These are phyloP conservation scores for Pulveroboletus sp. DNA, from an alignment of 768 basidiomycete genomes.

Conservation along the genomic window DNA sequence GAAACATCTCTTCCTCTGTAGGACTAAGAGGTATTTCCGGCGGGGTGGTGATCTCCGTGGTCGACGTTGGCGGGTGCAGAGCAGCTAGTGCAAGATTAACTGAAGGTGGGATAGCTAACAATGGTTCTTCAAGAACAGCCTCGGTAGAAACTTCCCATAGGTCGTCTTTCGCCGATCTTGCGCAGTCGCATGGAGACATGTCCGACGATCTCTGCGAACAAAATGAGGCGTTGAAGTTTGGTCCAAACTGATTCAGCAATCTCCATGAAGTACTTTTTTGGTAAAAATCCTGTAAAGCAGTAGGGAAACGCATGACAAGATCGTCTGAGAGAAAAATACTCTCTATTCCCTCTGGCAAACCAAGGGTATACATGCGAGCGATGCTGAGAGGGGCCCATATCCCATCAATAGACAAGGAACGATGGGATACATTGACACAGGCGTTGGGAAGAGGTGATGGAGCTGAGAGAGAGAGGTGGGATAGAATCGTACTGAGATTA, in stretches of 20 bases:
- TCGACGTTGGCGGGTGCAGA: conserved; percentile 19
- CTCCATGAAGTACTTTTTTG: conserved; percentile 45
- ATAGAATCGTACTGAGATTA: conserved; percentile 54
- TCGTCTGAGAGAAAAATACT: conserved; percentile 60
- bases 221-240: conserved; percentile 52
- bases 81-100: conserved; percentile 31
- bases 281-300: conserved; percentile 58
- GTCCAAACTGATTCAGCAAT: conserved; percentile 59
- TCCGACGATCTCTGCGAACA: conserved; percentile 3
- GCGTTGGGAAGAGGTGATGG: conserved; percentile 39
- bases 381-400: conserved; percentile 68
- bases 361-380: conserved; percentile 42
- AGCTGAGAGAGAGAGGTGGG: conserved; percentile 34
- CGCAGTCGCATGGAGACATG: conserved; percentile 3
- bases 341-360: conserved; percentile 34
- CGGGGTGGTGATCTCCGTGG: conserved; percentile 5
- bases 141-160: conserved; percentile 23
- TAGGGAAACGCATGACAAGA: conserved; percentile 62
- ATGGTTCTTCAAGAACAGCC: conserved; percentile 18
- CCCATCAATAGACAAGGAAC: conserved; percentile 53
- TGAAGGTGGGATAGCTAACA: conserved; percentile 24
- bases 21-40: conserved; percentile 55
- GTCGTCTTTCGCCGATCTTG: conserved; percentile 7
- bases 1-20: conserved; percentile 71
- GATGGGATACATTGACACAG: conserved; percentile 50